Evolutionary conservation across 2,329 filamentous ascomycete genomes (phyloP), one percentile per base, ranked within the genome.

Genomic region (Malbranchea cinnamomea): DNA sequence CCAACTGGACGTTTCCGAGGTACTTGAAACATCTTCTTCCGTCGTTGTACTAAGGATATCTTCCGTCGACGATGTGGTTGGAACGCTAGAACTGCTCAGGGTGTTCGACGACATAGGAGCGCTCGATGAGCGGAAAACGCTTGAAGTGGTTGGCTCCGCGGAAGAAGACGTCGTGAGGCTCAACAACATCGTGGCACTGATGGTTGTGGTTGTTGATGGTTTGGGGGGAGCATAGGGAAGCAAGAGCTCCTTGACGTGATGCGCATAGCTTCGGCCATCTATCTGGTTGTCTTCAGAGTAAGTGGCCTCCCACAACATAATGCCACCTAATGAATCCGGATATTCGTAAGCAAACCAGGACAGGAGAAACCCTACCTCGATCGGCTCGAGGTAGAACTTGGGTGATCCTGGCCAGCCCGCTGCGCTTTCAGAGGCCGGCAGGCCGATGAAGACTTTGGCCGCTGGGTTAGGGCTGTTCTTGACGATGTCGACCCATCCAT

Each of bases 371-470:
- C 59, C 46, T 2, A 60, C 65, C 35, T 70, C 57, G 1, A 41
- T 34, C 0, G 62, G 62, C 2, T 44, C 47, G 10, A 73, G 46
- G 42, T 71, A 72, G 41, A 56, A 57, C 0, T 44, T 41, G 10
- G 43, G 27, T 12, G 39, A 43, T 19, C 10, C 18, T 2, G 47
- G 47, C 3, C 50, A 53, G n/a, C n/a, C 5, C 3, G 48, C 47
- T 3, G 52, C 53, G 9, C 16, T 19, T 4, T 41, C 14, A 13
- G 52, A 41, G 26, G 53, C 57, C 4, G 58, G 54, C 20, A 73
- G 50, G 37, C 69, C 69, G 11, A 73, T 43, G 46, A 60, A 70
- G 16, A 72, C 48, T 50, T 67, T 71, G 14, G 63, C 56, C 30
- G 55, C 34, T 15, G 57, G 60, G 25, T 53, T 50, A 2, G 52